Percentiles rank a stretch among this genome's conserved stretches.
These are phyloP conservation scores for Rhodotorula sp. DNA, from an alignment of 1,284 basidiomycete genomes.

Conservation along the genomic window DNA sequence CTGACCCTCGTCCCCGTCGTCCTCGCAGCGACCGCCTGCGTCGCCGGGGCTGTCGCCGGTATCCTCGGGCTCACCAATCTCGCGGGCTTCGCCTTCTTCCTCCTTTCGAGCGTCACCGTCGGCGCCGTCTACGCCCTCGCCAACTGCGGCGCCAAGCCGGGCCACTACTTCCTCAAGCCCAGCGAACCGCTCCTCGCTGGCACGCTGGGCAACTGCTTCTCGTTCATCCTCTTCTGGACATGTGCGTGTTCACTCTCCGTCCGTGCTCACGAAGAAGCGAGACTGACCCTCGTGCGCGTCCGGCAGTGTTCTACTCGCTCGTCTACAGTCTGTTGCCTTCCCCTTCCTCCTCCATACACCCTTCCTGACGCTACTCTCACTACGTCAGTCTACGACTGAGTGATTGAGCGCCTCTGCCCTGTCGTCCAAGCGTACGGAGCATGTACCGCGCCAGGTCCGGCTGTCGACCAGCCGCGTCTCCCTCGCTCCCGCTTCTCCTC, in stretches of 20 bases:
- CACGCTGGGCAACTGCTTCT: slow-evolving; percentile 31
- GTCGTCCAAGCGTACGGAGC: neutral
- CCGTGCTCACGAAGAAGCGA: neutral
- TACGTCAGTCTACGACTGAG: slow-evolving; percentile 13
- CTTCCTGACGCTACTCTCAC: neutral
- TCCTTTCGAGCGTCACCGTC: slow-evolving; percentile 50
- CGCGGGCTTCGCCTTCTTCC: slow-evolving; percentile 76
- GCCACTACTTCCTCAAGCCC: slow-evolving; percentile 61
- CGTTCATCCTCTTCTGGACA: slow-evolving; percentile 42
- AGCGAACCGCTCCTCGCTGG: slow-evolving; percentile 30
- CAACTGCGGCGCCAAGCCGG: slow-evolving; percentile 52
- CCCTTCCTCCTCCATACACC: neutral
- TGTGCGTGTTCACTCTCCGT: slow-evolving; percentile 11
- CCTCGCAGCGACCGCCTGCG: slow-evolving; percentile 66
- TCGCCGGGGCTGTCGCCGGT: slow-evolving; percentile 79
- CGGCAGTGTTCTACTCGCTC: slow-evolving; percentile 39
- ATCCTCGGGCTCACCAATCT: slow-evolving; percentile 81
- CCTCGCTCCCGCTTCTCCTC: neutral
- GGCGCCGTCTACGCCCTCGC: slow-evolving; percentile 40
- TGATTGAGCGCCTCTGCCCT: neutral
- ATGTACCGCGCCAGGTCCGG: too few relatives aligned
- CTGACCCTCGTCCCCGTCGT: neutral
- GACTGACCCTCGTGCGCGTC: too few relatives aligned
- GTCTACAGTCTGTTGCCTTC: slow-evolving; percentile 25
- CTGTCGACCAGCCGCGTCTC: neutral